These are phyloP conservation scores for Acorus calamus DNA, from an alignment of 106 monocot species.

Conservation along the genomic window DNA sequence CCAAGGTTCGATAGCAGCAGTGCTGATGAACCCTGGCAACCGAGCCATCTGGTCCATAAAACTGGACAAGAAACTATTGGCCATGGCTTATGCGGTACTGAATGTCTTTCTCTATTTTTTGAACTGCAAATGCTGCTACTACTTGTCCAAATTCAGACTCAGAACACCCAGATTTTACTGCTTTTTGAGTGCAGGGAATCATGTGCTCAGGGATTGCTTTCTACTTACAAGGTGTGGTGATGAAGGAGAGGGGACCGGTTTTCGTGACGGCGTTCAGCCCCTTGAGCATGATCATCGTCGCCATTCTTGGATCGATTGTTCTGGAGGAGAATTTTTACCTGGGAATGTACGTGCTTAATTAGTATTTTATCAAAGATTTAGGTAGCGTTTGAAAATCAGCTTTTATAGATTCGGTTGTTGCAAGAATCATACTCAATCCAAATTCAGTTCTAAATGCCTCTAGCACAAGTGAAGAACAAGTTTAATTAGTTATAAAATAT, in stretches of 20 bases:
- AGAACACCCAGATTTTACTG: no score
- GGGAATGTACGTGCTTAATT: conserved; percentile 6
- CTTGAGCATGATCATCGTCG: not conserved
- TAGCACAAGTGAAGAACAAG: no score
- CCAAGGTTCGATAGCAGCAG: not conserved
- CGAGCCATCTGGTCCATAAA: not conserved
- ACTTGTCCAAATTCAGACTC: no score
- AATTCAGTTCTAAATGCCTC: no score
- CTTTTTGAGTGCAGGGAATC: not conserved
- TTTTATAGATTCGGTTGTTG: no score
- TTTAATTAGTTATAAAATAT: no score
- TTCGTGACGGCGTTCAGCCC: conserved; percentile 1
- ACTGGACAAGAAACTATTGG: not conserved
- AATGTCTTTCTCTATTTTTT: not conserved
- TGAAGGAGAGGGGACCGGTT: conserved; percentile 1
- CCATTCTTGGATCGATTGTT: not conserved
- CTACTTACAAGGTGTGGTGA: not conserved
- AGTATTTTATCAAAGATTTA: not conserved
- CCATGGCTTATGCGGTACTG: not conserved
- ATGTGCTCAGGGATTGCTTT: conserved; percentile 3
- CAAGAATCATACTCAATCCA: no score
- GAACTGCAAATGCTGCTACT: not conserved
- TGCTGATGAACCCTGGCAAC: not conserved
- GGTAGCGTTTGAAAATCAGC: no score
- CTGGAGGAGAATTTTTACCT: conserved; percentile 3